Evolutionary conservation across 2,329 filamentous ascomycete genomes (phyloP), one percentile per base, ranked within the genome.

Genomic region (Apiospora pterosperma): DNA sequence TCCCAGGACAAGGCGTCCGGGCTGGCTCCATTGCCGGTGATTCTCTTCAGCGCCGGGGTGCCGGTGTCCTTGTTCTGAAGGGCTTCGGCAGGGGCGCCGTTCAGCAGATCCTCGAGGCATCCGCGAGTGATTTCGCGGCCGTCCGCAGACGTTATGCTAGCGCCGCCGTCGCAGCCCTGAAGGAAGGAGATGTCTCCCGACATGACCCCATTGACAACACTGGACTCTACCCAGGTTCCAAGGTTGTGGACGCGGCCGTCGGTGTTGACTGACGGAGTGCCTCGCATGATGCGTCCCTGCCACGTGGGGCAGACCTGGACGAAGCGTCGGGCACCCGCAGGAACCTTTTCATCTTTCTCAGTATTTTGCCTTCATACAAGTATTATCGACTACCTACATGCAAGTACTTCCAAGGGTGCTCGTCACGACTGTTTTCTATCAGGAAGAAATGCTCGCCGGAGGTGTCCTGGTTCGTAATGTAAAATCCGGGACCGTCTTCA

Each of bases 331-430:
- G 42, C 48, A 21, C 70, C 71, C 52, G 60, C 42, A 19, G 70
- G 63, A 52, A 74, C 34, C 72, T 70, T 36, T 7, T 14, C 8
- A 21, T 21, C n/a, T 42, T 42, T n/a, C 11, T n/a, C 39, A 42
- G 11, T n/a, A 42, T n/a, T 39, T 7, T 14, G 36, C 14, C 7
- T 21, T n/a, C 8, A 12, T 34, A 28, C 21, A 36, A 38, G 25
- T 1, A 19, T 8, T 10, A 19, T 55, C 6, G 4, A 34, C 2
- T 39, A 62, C 70, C 61, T 64, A 72, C 72, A 39, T 65, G 58
- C 42, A 70, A 63, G 44, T 73, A 72, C 64, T 74, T 73, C 72
- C 71, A 74, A 7, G 71, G 69, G 31, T 69, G 69, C 1, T 68
- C 44, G 48, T 74, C 71, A 7, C 67, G 66, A 44, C 64, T 67